A percentile compares a stretch with the other conserved stretches of the same genome.
These are phyloP conservation scores for Russula virescens DNA, from an alignment of 768 basidiomycete species.

Conservation along the genomic window DNA sequence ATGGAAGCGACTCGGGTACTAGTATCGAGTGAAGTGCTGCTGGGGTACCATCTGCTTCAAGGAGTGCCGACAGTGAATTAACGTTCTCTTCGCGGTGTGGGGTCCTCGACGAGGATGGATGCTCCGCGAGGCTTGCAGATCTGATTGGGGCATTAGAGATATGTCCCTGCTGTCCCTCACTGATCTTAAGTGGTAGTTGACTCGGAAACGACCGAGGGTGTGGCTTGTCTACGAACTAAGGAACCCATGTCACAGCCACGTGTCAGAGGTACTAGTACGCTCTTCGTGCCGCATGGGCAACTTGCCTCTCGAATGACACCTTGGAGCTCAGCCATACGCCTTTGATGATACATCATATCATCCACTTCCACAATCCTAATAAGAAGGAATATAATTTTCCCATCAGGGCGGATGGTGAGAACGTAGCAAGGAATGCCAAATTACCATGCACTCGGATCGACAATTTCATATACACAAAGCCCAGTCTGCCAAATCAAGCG, in stretches of 20 bases:
- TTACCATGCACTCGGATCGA: conserved; percentile 58
- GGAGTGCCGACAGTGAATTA: not conserved
- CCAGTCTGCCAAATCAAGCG: conserved; percentile 47
- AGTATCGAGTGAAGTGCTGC: not conserved
- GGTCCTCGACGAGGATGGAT: no score
- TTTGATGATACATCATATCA: conserved; percentile 59
- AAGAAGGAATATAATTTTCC: not conserved
- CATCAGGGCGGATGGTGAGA: not conserved
- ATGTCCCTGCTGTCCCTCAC: not conserved
- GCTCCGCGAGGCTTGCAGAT: not conserved
- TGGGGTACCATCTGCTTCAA: not conserved
- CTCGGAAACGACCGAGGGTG: conserved; percentile 43
- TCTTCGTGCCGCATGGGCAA: not conserved
- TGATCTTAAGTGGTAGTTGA: conserved; percentile 18
- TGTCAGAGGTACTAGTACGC: not conserved
- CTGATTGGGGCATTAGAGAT: not conserved
- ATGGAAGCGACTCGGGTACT: not conserved
- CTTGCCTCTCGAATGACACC: conserved; percentile 74
- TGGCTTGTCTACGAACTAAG: conserved; percentile 60
- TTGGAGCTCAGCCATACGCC: conserved; percentile 76
- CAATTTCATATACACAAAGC: conserved; percentile 79
- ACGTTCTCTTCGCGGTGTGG: no score
- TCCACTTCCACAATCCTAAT: conserved; percentile 35
- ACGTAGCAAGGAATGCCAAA: conserved; percentile 25
- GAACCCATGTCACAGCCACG: not conserved